Evolutionary conservation across 2,329 filamentous ascomycete genomes (phyloP).

Genomic region (Dryadomyces quercus-mongolicae): DNA sequence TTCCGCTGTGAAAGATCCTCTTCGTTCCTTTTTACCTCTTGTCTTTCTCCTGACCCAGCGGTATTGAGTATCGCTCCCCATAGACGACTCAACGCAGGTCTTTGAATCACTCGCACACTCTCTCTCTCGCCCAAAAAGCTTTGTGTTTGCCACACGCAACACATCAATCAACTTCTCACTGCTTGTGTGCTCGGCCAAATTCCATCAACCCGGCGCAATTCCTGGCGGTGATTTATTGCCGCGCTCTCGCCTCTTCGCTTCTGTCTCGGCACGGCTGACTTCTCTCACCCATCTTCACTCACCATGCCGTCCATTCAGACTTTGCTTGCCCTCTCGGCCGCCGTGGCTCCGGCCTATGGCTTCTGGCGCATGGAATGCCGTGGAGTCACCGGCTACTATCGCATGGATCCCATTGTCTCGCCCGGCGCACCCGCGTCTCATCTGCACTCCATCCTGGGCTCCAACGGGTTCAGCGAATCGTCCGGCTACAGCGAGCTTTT

Average conservation of each 20-base stretch:
- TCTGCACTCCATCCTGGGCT: constrained; percentile 65
- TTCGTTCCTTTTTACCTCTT: not conserved
- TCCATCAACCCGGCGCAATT: not conserved
- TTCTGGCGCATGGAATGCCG: constrained; percentile 90
- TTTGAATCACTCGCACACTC: too few relatives aligned
- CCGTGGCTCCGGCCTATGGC: constrained; percentile 27
- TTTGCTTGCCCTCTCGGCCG: constrained; percentile 6
- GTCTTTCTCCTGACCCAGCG: not conserved
- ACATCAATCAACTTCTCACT: not conserved
- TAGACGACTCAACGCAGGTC: too few relatives aligned
- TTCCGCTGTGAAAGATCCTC: not conserved
- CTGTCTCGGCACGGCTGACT: not conserved
- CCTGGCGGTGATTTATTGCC: too few relatives aligned
- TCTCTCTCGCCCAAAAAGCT: not conserved
- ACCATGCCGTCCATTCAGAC: not conserved
- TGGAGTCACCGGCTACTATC: constrained; percentile 53
- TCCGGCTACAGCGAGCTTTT: constrained; percentile 45
- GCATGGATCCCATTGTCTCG: constrained; percentile 66
- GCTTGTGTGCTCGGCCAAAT: not conserved
- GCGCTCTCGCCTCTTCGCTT: too few relatives aligned
- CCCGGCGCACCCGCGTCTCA: constrained; percentile 49
- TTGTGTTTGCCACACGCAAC: too few relatives aligned
- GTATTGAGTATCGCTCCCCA: not conserved
- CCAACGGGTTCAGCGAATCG: constrained; percentile 53
- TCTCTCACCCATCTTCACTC: not conserved